Evolutionary conservation across 805 yeast genomes (phyloP).

Genomic region (Lipomyces kockii): DNA sequence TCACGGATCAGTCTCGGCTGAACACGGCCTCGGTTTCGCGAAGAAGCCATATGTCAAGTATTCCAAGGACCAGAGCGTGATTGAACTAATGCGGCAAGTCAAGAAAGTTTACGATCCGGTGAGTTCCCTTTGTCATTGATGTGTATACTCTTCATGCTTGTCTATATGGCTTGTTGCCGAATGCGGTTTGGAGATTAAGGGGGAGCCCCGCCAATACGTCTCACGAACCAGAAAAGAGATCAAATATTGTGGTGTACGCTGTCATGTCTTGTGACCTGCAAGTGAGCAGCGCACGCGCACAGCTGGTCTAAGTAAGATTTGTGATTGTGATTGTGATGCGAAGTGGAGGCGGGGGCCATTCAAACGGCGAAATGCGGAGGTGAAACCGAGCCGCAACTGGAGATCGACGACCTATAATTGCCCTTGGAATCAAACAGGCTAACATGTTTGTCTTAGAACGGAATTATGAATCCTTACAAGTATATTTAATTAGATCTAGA

Average conservation of each 20-base stretch:
- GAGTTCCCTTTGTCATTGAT: slow-evolving; percentile 1
- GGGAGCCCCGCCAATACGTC: not conserved
- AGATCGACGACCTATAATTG: not conserved
- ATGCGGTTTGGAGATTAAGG: not conserved
- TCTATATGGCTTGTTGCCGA: too few species aligned
- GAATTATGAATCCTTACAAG: slow-evolving; percentile 92
- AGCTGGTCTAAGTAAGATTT: not conserved
- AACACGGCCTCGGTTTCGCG: slow-evolving; percentile 97
- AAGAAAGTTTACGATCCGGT: slow-evolving; percentile 83
- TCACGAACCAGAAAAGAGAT: not conserved
- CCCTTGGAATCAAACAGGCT: not conserved
- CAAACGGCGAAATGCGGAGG: not conserved
- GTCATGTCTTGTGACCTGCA: not conserved
- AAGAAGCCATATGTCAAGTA: slow-evolving; percentile 89
- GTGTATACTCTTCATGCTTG: not conserved
- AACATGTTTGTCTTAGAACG: slow-evolving; percentile 49
- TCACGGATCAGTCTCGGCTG: slow-evolving; percentile 92
- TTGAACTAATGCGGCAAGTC: slow-evolving; percentile 73
- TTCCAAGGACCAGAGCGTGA: slow-evolving; percentile 74
- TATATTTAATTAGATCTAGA: slow-evolving; percentile 56
- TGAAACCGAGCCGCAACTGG: not conserved
- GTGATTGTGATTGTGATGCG: too few species aligned
- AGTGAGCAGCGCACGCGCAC: not conserved
- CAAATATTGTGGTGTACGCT: not conserved
- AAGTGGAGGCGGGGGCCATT: too few species aligned